phyloP scores from a whole-genome alignment of 768 basidiomycete genomes.

The Rhodotorula kratochvilovae region DNA sequence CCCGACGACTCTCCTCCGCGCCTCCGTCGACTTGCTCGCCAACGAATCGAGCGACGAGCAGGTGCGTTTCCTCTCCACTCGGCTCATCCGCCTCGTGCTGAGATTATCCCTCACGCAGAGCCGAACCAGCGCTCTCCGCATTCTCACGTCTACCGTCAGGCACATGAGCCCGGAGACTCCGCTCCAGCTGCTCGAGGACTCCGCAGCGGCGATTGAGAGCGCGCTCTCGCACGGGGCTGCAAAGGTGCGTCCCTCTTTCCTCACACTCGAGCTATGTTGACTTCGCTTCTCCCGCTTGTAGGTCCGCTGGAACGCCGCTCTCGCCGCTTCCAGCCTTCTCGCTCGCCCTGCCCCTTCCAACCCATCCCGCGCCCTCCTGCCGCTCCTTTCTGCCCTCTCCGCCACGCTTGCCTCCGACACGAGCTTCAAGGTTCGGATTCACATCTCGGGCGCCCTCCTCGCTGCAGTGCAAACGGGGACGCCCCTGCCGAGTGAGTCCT shows the following conservation, averaged over 20 bases:
- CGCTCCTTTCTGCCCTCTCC: neutral
- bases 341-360: neutral
- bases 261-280: rapidly evolving
- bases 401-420: neutral
- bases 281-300: neutral
- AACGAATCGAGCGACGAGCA: neutral
- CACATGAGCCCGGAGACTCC: no score
- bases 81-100: no score
- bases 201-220: neutral
- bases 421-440: conserved; percentile 35
- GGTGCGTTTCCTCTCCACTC: neutral
- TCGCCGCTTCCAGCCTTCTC: conserved; percentile 7
- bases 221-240: neutral
- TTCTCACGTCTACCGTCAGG: neutral
- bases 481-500: no score
- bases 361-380: neutral
- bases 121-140: conserved; percentile 11
- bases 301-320: conserved; percentile 36
- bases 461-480: neutral
- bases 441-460: neutral
- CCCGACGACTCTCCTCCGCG: rapidly evolving
- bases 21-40: neutral
- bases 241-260: neutral
- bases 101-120: neutral
- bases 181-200: no score